Evolutionary conservation across 345 rosid genomes (phyloP).

Genomic region (Ceriops tagal): DNA sequence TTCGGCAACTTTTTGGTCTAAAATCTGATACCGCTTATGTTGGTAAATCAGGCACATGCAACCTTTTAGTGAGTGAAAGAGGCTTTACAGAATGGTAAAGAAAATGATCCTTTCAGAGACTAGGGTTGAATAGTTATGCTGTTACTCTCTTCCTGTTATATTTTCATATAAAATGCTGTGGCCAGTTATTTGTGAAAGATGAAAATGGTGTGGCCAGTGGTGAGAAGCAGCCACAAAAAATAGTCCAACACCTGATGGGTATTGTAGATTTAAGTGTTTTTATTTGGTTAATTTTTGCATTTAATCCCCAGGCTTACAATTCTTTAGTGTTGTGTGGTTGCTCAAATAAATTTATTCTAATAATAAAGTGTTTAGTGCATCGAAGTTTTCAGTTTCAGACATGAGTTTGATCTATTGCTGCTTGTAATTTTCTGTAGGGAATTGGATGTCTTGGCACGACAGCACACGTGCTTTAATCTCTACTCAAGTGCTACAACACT

Average conservation of each 20-base stretch:
- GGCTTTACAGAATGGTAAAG: slow-evolving; percentile 90
- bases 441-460: slow-evolving; percentile 78
- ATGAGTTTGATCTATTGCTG: slow-evolving; percentile 2
- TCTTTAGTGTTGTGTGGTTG: too few species aligned
- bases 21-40: slow-evolving; percentile 50
- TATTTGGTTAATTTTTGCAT: neutral
- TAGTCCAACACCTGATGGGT: neutral
- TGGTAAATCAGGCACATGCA: slow-evolving; percentile 56
- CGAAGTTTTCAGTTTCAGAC: neutral
- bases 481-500: slow-evolving; percentile 87
- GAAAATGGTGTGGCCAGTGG: neutral
- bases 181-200: neutral
- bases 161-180: neutral
- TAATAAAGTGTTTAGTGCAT: neutral
- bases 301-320: neutral
- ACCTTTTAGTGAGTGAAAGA: slow-evolving; percentile 64
- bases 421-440: slow-evolving; percentile 53
- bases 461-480: slow-evolving; percentile 79
- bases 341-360: neutral
- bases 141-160: neutral
- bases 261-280: neutral
- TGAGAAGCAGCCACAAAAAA: neutral
- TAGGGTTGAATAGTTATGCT: neutral
- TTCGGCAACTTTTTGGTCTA: slow-evolving; percentile 82
- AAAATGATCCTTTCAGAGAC: slow-evolving; percentile 6